These are phyloP conservation scores for Globisporangium echinulatum DNA, from an alignment of 352 stramenopile genomes.

Conservation along the genomic window DNA sequence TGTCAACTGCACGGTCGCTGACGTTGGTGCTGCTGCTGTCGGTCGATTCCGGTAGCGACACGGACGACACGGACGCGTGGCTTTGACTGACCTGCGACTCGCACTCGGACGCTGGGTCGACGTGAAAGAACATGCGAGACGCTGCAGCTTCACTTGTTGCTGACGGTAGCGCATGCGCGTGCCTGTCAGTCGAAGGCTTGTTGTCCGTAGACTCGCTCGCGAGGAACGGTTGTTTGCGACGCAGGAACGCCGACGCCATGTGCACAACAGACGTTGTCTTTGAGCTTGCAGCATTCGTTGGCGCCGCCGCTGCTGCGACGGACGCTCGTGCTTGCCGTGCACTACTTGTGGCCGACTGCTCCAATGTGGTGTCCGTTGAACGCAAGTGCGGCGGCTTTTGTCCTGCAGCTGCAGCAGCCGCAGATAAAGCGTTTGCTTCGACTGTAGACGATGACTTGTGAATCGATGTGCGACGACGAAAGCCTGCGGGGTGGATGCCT, in stretches of 20 bases:
- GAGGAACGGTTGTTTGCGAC: slow-evolving; percentile 16
- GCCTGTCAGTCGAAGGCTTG: background rate
- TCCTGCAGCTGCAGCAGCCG: background rate
- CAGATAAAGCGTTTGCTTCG: background rate
- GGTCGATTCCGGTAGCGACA: background rate
- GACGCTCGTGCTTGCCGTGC: background rate
- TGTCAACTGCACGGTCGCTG: background rate
- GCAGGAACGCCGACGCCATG: slow-evolving; percentile 10
- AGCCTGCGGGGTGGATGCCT: background rate
- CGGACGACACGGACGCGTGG: slow-evolving; percentile 1
- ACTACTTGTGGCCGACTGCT: background rate
- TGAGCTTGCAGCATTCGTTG: slow-evolving; percentile 2
- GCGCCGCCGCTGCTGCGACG: slow-evolving; percentile 1
- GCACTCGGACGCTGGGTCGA: slow-evolving; percentile 3
- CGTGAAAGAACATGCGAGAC: slow-evolving; percentile 10
- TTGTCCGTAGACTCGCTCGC: background rate
- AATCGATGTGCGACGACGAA: slow-evolving; percentile 6
- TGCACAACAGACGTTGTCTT: slow-evolving; percentile 11
- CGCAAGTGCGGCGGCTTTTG: too few relatives aligned
- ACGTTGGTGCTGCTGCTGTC: background rate
- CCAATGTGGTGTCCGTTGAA: too few relatives aligned
- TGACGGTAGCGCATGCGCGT: background rate
- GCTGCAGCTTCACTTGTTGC: background rate
- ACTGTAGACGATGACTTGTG: background rate
- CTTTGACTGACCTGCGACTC: slow-evolving; percentile 1